Conservation (phyloP, 192 early-diverging fungal species). For the Phlyctochytrium planicorne region DNA sequence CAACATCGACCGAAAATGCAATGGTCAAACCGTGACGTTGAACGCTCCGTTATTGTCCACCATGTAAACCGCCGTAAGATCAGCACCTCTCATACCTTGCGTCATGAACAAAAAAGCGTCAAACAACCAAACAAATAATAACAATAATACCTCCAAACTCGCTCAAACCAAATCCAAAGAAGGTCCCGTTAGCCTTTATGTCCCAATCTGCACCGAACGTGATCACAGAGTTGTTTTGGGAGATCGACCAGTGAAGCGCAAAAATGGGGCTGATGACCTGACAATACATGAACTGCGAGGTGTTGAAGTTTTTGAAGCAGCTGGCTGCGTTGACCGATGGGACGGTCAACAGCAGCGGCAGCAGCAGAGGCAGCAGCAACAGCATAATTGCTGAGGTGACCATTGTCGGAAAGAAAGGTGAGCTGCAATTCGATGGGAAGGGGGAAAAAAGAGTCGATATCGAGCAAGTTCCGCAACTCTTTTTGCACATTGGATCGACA, state of each 20-base stretch:
- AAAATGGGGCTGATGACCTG: neutral
- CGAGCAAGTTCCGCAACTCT: too few relatives aligned
- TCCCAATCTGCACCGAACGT: neutral
- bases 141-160: too few relatives aligned
- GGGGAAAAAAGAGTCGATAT: too few relatives aligned
- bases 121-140: too few relatives aligned
- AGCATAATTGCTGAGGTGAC: too few relatives aligned
- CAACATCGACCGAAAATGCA: too few relatives aligned
- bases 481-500: too few relatives aligned
- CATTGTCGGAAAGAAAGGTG: too few relatives aligned
- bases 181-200: neutral
- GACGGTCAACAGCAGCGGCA: neutral
- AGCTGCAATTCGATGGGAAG: too few relatives aligned
- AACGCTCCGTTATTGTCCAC: conserved; percentile 1
- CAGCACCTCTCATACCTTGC: conserved; percentile 21
- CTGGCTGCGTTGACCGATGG: neutral
- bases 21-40: too few relatives aligned
- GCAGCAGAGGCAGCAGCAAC: neutral
- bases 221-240: neutral
- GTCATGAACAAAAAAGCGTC: too few relatives aligned
- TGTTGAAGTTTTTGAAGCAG: neutral
- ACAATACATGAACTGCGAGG: neutral
- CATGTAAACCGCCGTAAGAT: conserved; percentile 11
- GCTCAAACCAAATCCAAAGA: neutral
- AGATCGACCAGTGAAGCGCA: neutral